Conservation (phyloP, 1,284 basidiomycete genomes). For the Ceratobasidium sp. region DNA sequence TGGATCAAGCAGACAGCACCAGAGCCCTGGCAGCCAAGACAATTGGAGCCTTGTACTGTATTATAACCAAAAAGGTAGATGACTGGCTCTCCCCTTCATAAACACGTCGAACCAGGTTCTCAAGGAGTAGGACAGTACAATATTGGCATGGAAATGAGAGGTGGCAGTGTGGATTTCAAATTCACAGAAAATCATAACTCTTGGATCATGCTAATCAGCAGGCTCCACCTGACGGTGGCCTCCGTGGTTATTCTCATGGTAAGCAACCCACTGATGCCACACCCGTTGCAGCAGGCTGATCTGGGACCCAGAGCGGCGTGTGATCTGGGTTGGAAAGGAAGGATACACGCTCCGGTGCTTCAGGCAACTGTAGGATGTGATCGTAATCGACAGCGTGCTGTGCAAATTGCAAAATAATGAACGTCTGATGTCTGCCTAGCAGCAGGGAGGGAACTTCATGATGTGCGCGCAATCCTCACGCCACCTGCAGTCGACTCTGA, state of each 20-base stretch:
- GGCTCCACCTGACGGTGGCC: conserved; percentile 6
- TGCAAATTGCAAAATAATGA: neutral
- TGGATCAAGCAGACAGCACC: neutral
- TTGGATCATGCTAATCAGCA: conserved; percentile 32
- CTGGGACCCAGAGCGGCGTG: neutral
- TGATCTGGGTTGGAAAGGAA: conserved; percentile 17
- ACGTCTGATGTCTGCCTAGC: neutral
- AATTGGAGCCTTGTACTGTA: neutral
- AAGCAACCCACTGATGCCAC: neutral
- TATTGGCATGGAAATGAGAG: neutral
- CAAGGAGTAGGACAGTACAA: neutral
- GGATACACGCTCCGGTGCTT: neutral
- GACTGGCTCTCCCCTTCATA: too few species aligned
- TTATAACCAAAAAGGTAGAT: neutral
- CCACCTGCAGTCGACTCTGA: too few species aligned
- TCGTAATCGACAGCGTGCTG: neutral
- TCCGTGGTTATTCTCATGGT: neutral
- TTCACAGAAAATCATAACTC: neutral
- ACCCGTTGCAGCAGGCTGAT: neutral
- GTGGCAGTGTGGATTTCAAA: neutral
- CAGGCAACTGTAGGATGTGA: conserved; percentile 5
- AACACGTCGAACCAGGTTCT: conserved; percentile 4
- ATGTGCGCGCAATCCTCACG: neutral
- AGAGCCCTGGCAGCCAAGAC: neutral
- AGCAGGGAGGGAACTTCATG: neutral